Evolutionary conservation across 768 basidiomycete species (phyloP), one percentile per base, ranked within the genome.

Genomic region (Zangia roseola): DNA sequence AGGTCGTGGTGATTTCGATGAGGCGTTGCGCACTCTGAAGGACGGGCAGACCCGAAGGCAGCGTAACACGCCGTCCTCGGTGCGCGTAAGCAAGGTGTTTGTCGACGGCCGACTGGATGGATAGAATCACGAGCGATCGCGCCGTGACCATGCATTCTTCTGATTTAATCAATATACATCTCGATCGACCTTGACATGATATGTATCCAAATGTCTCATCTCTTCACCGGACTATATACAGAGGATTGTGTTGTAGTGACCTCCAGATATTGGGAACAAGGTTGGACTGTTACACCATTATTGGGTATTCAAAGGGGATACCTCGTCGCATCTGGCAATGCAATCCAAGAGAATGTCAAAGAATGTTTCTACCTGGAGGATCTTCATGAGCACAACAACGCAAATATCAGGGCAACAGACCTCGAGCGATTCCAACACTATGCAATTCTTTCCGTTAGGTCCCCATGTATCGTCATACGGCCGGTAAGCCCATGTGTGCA

Each of bases 11-110:
- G 86, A 87, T 46, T 69, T 95, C 26, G 92, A 97, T 55, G 80
- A 88, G 58, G 88, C 88, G 2, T 86, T 97, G 34, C 83, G 88
- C 16, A 91, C 84, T 52, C 79, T 93, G 73, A 79, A 81, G 37
- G 80, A 78, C 40, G 91, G 83, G 30, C 80, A 57, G 5, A 55
- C 53, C 8, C 50, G 51, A 36, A 49, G 53, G 33, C 24, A 49
- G 31, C 58, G 58, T 6, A 36, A 43, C n/a, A 43, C 39, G 6
- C 49, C 54, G 24, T 45, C 64, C 3, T 52, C 56, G 17, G 51
- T 55, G 5, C 47, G 33, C 0, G 46, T 56, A 28, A 56, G 14
- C 52, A 68, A 66, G 43, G 40, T 68, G 13, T 65, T 65, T 28
- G 17, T 65, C 4, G 66, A 68, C 28, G 64, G 64, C 23, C 41